These are phyloP conservation scores for Debaryomyces sp. DNA, from an alignment of 1,139 yeast species.

Conservation along the genomic window DNA sequence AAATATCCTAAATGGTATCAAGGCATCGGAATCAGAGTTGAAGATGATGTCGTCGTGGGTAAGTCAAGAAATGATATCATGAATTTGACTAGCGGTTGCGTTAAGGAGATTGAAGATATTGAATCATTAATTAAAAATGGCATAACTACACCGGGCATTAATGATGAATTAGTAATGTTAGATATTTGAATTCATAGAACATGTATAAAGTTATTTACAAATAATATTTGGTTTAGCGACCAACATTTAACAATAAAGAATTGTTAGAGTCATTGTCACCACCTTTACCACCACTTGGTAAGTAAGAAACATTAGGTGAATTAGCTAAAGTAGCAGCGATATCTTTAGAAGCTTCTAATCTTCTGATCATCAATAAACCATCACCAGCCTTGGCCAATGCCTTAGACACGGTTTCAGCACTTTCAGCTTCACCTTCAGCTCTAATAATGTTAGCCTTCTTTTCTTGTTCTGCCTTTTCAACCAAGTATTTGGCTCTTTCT, in stretches of 20 bases:
- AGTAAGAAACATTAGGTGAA: conserved; percentile 87
- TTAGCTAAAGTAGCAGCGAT: conserved; percentile 86
- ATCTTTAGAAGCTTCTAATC: conserved; percentile 95
- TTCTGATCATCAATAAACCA: conserved; percentile 89
- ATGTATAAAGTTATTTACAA: conserved; percentile 13
- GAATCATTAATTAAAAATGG: conserved; percentile 65
- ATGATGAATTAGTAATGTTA: conserved; percentile 50
- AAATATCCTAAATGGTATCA: conserved; percentile 80
- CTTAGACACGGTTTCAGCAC: conserved; percentile 88
- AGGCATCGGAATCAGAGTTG: conserved; percentile 92
- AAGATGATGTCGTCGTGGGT: conserved; percentile 88
- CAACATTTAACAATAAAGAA: conserved; percentile 45
- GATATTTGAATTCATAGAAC: conserved; percentile 29
- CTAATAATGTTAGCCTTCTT: conserved; percentile 92
- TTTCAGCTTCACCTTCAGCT: conserved; percentile 99
- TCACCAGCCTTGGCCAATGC: conserved; percentile 96
- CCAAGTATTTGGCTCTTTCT: conserved; percentile 92
- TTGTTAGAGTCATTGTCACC: conserved; percentile 29
- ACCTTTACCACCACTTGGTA: conserved; percentile 59
- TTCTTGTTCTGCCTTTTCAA: conserved; percentile 97
- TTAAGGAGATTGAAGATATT: conserved; percentile 80
- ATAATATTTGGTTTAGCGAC: conserved; percentile 26
- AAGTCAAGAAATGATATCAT: conserved; percentile 53
- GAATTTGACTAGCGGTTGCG: conserved; percentile 75
- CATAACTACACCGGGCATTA: conserved; percentile 50